Evolutionary conservation across 345 rosid species (phyloP).

Genomic region (Citrus sp.): DNA sequence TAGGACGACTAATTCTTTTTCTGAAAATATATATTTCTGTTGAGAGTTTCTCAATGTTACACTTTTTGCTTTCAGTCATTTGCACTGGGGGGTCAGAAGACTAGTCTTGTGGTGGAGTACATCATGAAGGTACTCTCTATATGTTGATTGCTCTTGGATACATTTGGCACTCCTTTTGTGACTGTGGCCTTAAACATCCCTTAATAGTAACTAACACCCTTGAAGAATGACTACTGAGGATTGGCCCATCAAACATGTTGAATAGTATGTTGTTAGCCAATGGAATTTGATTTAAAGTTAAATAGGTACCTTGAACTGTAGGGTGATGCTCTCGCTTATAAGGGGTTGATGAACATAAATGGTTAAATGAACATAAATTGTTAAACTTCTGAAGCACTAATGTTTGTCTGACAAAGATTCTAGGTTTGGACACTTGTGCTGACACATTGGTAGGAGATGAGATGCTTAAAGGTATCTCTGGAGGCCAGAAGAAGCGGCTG

Average conservation of each 20-base stretch:
- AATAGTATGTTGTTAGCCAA: not conserved
- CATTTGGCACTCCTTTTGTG: not conserved
- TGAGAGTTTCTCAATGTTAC: conserved; percentile 10
- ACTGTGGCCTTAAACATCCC: not conserved
- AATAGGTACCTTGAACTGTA: not conserved
- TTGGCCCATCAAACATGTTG: not conserved
- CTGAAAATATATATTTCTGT: not conserved
- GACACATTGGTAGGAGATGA: conserved; percentile 99
- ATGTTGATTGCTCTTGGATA: conserved; percentile 10
- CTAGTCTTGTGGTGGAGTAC: conserved; percentile 82
- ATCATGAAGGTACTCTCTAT: conserved; percentile 80
- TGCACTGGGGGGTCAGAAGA: conserved; percentile 87
- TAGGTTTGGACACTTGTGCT: conserved; percentile 93
- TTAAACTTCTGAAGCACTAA: conserved; percentile 37
- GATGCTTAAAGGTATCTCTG: conserved; percentile 98
- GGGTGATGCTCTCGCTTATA: not conserved
- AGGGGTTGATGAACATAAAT: conserved; percentile 11
- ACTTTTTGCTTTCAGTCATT: conserved; percentile 48
- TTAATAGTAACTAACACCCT: not conserved
- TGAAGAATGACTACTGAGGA: not conserved
- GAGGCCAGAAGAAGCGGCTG: conserved; percentile 98
- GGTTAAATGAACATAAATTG: conserved; percentile 14
- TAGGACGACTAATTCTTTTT: not conserved
- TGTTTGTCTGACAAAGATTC: conserved; percentile 75
- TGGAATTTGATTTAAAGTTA: not conserved